Base-by-base conservation (phyloP, 805 yeast species). In the Spencermartinsiella europaea region DNA sequence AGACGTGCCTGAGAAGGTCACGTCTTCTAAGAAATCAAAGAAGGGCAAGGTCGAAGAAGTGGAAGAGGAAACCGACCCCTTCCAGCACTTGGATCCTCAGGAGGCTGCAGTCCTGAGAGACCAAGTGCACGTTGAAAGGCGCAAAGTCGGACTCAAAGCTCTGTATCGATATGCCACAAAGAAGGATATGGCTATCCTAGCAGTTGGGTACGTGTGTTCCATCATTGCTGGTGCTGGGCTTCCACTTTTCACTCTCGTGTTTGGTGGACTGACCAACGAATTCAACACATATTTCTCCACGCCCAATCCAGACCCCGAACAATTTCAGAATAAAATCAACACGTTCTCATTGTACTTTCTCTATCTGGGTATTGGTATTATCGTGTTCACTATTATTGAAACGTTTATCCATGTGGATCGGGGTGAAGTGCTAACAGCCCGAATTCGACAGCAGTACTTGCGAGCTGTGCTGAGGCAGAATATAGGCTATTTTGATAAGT, bases 231-330 rank as follows among this genome's bases (percentile, higher is more conserved):
- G 73, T 15, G 70, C 67, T 20, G 67, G 67, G 17, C 45, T 70
- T 44, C 74, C 74, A 1, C 57, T 69, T 53, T 69, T 68, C 58
- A 65, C 70, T 16, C 50, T 69, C 39, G 68, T 71, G 5, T 67
- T 70, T 22, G 74, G 74, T 21, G 55, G 59, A 36, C 52, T 70
- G 45, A 63, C 75, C 10, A 63, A 63, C 35, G 61, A 62, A 17
- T 67, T 71, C 56, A 58, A 64, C 38, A 44, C 51, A 42, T 70
- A 59, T 42, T 54, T 61, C 47, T 61, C 59, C 35, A 47, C 50
- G 22, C 52, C 47, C 33, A 45, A 52, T 27, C 47, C 60, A 10
- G 48, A 50, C 14, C 53, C 56, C 4, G 56, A 47, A 4, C 51
- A 47, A 14, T 70, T 70, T 53, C 69, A 67, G 51, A 55, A 56